Base-by-base conservation (phyloP, 106 monocot genomes). In the Dendrobium nobile region DNA sequence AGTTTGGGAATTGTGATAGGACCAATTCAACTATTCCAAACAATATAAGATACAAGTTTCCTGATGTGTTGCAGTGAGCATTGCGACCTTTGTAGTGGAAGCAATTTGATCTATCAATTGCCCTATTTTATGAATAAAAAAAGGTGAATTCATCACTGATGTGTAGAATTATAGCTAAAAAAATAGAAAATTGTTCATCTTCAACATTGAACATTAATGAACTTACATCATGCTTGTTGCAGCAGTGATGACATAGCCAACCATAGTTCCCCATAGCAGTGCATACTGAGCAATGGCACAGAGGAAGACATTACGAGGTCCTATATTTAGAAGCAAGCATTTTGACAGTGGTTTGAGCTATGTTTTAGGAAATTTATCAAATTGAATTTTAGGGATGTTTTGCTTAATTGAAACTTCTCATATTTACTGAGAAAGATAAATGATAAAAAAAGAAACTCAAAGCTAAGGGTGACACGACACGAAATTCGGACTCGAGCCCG, bases 231-330 rank as follows among this genome's bases (percentile, higher is more conserved):
- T 85, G 65, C 94, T 89, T 28, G 86, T 89, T 0, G 89, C 86
- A 11, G 88, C 75, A 19, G 89, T 90, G 73, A 92, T 88, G 5
- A 87, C 83, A 78, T 94, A 94, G 26, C 91, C 90, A 42, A 94
- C 73, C 94, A 90, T 84, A 24, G 85, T 81, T 43, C 94, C 94
- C 91, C 94, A 94, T 18, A 94, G 78, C 77, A 88, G 67, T 19
- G 80, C 82, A 75, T 92, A 85, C 44, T 90, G 92, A 2, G 83
- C 84, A 41, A 92, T 42, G 4, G 87, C 90, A 28, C 90, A 92
- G 55, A 88, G 17, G 11, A 90, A 26, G 5, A 95, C 94, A 75
- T 92, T 87, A 61, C 79, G 78, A 15, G 86, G 82, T 1, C 90
- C 92, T 92, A 55, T 56, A 40, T 70, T 43, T 20, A 79, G 17